A percentile compares a stretch with the other conserved stretches of the same genome.
These are phyloP conservation scores for Coelastrella sp. DNA, from an alignment of 139 green algal species.

Conservation along the genomic window DNA sequence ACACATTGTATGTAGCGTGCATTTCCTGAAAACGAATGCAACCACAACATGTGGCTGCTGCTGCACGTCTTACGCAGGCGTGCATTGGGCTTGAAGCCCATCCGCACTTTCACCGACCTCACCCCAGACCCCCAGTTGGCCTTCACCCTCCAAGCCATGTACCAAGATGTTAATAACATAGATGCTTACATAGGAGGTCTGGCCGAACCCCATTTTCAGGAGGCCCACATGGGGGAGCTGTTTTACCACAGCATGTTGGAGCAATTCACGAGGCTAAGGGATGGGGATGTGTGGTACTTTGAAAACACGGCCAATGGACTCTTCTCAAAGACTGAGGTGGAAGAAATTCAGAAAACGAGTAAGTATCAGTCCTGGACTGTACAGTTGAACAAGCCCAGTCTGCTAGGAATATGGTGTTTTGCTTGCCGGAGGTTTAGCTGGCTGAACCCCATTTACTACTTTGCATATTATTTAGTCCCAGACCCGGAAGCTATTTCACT, in stretches of 20 bases:
- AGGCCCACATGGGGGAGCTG: constrained; percentile 20
- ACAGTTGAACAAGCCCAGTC: too few species aligned
- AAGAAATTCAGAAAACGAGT: neutral
- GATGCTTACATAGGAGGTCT: constrained; percentile 19
- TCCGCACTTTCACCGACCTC: neutral
- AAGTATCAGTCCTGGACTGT: too few species aligned
- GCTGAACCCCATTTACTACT: too few species aligned
- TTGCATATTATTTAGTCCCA: too few species aligned
- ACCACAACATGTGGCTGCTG: neutral
- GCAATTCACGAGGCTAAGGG: constrained; percentile 1
- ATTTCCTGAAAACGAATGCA: too few species aligned
- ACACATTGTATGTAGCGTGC: too few species aligned
- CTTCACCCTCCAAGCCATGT: neutral
- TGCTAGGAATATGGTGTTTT: too few species aligned
- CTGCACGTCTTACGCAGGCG: neutral
- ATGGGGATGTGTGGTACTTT: constrained; percentile 20
- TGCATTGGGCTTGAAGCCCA: neutral
- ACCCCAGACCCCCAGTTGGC: neutral
- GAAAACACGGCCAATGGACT: constrained; percentile 1
- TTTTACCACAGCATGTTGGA: constrained; percentile 1
- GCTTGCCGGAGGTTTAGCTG: too few species aligned
- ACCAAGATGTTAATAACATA: constrained; percentile 4
- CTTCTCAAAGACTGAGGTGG: neutral
- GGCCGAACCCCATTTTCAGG: constrained; percentile 1
- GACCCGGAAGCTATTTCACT: too few species aligned